These are phyloP conservation scores for Sonneratia caseolaris DNA, from an alignment of 345 rosid genomes.

Conservation along the genomic window DNA sequence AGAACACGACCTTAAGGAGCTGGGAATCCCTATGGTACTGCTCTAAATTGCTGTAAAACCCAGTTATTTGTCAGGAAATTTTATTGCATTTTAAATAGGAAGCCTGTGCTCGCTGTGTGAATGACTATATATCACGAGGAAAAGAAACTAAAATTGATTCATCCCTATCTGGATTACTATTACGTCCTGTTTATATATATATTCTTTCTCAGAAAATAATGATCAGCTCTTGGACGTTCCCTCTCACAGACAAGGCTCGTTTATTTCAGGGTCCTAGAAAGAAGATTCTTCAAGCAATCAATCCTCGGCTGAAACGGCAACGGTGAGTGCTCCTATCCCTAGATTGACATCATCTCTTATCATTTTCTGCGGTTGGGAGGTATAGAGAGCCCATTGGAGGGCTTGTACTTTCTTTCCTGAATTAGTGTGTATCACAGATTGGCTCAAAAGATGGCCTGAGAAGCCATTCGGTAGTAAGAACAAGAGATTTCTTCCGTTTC, in stretches of 20 bases:
- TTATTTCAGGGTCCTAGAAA: constrained; percentile 83
- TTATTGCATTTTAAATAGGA: neutral
- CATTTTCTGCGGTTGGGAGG: neutral
- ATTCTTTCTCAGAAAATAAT: no score
- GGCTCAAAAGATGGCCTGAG: neutral
- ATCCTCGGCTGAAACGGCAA: constrained; percentile 39
- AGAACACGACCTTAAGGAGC: constrained; percentile 82
- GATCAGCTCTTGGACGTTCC: neutral
- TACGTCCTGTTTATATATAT: no score
- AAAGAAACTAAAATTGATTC: no score
- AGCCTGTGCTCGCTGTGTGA: no score
- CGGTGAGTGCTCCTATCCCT: neutral
- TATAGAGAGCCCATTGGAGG: neutral
- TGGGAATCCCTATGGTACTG: constrained; percentile 90
- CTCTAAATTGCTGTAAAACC: neutral
- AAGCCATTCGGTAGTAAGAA: neutral
- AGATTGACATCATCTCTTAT: neutral
- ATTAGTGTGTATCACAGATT: neutral
- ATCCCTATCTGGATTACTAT: no score
- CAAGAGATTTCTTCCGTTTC: neutral
- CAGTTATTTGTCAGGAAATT: neutral
- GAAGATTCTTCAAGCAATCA: constrained; percentile 73
- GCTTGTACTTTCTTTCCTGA: neutral
- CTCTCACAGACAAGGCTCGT: neutral
- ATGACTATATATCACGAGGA: no score